phyloP scores from a whole-genome alignment of 1,139 yeast genomes.

The Sugiyamaella paludigena region DNA sequence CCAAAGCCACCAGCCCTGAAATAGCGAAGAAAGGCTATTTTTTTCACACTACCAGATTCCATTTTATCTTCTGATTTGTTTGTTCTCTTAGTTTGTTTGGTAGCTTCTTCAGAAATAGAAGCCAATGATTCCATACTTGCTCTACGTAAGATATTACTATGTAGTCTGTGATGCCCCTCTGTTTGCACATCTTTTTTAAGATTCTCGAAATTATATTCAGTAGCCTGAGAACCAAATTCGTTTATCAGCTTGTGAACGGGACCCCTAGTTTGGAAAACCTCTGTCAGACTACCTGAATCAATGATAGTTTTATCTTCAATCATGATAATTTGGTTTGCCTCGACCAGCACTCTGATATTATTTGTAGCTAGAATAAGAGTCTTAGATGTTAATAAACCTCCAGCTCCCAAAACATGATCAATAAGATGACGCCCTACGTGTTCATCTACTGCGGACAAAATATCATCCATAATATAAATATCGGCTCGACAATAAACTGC shows the following conservation, averaged over 20 bases:
- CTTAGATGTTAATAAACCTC: slow-evolving; percentile 63
- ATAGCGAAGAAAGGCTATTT: slow-evolving; percentile 74
- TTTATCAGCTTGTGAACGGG: slow-evolving; percentile 30
- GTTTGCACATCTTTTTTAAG: background rate
- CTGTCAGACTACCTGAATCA: slow-evolving; percentile 31
- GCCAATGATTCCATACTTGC: slow-evolving; percentile 61
- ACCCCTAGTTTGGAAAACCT: slow-evolving; percentile 28
- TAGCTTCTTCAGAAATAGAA: slow-evolving; percentile 27
- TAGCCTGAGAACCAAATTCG: slow-evolving; percentile 37
- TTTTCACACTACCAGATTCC: slow-evolving; percentile 45
- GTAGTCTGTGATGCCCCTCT: slow-evolving; percentile 6
- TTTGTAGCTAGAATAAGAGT: slow-evolving; percentile 78
- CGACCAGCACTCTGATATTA: slow-evolving; percentile 65
- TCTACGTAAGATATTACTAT: slow-evolving; percentile 52
- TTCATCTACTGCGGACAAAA: slow-evolving; percentile 82
- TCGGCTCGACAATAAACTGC: slow-evolving; percentile 86
- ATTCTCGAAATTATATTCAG: slow-evolving; percentile 7
- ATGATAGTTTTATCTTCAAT: slow-evolving; percentile 58
- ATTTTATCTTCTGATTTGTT: no score
- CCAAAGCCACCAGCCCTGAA: slow-evolving; percentile 80
- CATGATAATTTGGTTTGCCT: slow-evolving; percentile 61
- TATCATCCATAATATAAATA: slow-evolving; percentile 72
- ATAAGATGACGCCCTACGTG: slow-evolving; percentile 73
- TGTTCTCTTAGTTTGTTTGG: slow-evolving; percentile 16
- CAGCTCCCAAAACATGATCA: slow-evolving; percentile 54